Evolutionary conservation across 192 early-diverging fungal species (phyloP), one percentile per base, ranked within the genome.

Genomic region (Coemansia sp.): DNA sequence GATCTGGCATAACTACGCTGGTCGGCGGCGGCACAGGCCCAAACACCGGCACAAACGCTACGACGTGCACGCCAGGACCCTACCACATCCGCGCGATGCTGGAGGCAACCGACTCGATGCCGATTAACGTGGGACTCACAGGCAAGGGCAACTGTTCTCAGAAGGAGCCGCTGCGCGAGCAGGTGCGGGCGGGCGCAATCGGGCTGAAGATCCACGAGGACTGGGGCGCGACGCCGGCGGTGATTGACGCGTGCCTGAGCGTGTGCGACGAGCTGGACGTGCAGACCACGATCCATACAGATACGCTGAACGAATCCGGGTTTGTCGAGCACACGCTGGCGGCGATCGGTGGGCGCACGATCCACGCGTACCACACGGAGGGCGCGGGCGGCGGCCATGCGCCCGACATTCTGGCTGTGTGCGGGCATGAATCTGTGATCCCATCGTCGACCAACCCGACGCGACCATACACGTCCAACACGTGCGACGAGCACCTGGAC

Each of bases 361-460:
- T 99, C 63, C 96, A 97, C 69, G 93, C 95, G 0, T 98, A 98
- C 66, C 96, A 98, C 80, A 90, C 90, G 1, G 96, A 98, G 75
- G 96, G 96, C 30, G 96, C 96, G 2, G 96, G 96, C 22, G 95
- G 94, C 60, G 96, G 96, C 49, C 94, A 96, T 40, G 94, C 95
- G 16, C 95, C 92, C 2, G 91, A 93, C 66, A 91, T 91, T 42
- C 87, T 92, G 55, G 81, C 84, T 40, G 93, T 87, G 49, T 89
- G 90, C 61, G 88, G 94, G 59, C 85, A 91, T 33, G 74, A 85
- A 30, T 93, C 94, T 49, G 94, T 98, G 6, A 89, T 98, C 36
- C 96, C 96, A 11, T 93, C 91, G 14, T 94, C 92, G 40, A 98
- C 96, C 29, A 98, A 96, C 50, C 96, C 96, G 0, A 98, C 96